Base-by-base conservation (phyloP, 805 yeast genomes). In the Teunomyces funiuensis region DNA sequence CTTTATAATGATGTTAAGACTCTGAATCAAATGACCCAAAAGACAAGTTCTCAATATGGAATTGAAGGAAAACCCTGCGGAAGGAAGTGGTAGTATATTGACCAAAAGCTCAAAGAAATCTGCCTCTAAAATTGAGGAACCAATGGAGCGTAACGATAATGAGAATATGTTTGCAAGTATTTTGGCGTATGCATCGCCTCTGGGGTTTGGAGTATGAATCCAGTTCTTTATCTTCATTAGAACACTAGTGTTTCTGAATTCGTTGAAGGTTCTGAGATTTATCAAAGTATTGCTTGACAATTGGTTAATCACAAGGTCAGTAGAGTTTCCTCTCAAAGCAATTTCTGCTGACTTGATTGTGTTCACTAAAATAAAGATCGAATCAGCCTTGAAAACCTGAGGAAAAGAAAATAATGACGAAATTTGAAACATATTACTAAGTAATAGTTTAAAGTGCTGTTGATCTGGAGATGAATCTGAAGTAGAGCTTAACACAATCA, bases 301-400 rank as follows among this genome's bases (percentile, higher is more conserved):
- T 42, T 83, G 88, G 29, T 71, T 69, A 2, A 80, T 62, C 0
- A 85, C 54, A 9, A 80, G 47, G 14, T 58, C 51, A 10, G 71
- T 59, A 1, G 65, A 50, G 1, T 62, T 54, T 0, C 87, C 87
- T 44, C 95, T 67, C 22, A 82, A 56, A 0, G 84, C 64, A 9
- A 86, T 77, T 52, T 88, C 96, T 6, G 77, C 60, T 2, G 86
- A 76, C 41, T 79, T 78, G 15, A 85, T 74, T 0, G 86, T 79
- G 49, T 76, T 77, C 1, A 79, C 69, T 11, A 86, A 52, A 3
- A 77, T 47, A 29, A 53, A 53, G 4, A 61, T 53, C 2, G 68
- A 58, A 25, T 71, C 71, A 0, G 67, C 59, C 14, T 62, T 64
- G 41, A 62, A 61, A 2, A 60, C 52, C 18, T 59, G 63, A 1